Percentiles rank a stretch among this genome's conserved stretches.
These are phyloP conservation scores for Dictyostelium brefeldianum DNA, from an alignment of 78 protist species.

Conservation along the genomic window DNA sequence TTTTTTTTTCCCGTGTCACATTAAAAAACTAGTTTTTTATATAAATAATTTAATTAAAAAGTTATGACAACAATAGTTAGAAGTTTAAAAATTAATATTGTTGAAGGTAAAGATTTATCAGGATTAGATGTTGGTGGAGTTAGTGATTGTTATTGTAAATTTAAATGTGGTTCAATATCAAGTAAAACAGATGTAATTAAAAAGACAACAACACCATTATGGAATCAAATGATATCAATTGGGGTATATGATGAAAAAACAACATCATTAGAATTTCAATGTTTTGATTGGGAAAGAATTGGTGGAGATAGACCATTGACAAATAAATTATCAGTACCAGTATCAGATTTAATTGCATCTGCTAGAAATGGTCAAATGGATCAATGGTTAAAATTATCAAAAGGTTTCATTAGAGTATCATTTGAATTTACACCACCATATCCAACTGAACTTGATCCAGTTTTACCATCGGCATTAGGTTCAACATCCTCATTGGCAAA, in stretches of 20 bases:
- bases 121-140: conserved; percentile 1
- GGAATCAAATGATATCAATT: conserved; percentile 14
- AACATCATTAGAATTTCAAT: not conserved
- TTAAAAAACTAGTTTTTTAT: too few species aligned
- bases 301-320: conserved; percentile 20
- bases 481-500: not conserved
- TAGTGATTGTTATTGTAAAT: conserved; percentile 15
- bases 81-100: not conserved
- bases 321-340: not conserved
- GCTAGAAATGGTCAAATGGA: not conserved
- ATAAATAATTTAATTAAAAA: too few species aligned
- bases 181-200: conserved; percentile 43
- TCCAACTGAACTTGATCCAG: not conserved
- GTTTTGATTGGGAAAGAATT: conserved; percentile 55
- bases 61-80: not conserved
- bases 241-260: not conserved
- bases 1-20: too few species aligned
- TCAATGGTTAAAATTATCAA: conserved; percentile 35
- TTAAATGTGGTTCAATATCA: conserved; percentile 2
- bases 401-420: conserved; percentile 17
- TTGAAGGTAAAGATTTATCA: conserved; percentile 23
- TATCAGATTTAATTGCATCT: not conserved
- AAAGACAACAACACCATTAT: conserved; percentile 10
- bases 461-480: not conserved
- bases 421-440: conserved; percentile 48